Conservation (phyloP, 495 filamentous ascomycete species). For the Tuber aestivum region DNA sequence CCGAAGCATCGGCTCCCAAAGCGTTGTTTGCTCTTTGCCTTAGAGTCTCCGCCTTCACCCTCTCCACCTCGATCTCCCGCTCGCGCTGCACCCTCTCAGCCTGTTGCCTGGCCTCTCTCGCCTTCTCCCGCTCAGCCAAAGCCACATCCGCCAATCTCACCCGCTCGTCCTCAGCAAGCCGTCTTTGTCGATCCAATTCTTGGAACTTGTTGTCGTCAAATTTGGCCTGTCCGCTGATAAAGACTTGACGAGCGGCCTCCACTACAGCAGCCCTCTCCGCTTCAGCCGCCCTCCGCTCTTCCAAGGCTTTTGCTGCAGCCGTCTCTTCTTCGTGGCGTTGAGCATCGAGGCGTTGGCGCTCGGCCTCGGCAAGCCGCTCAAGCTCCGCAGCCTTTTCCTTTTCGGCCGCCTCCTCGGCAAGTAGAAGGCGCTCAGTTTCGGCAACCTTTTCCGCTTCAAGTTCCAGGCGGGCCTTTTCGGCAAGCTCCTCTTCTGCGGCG, state of each 20-base stretch:
- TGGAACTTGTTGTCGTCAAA: constrained; percentile 11
- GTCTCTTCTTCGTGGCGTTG: not conserved
- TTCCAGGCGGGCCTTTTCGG: constrained; percentile 9
- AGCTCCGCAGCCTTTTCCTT: constrained; percentile 12
- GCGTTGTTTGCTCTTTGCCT: constrained; percentile 9
- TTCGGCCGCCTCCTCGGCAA: constrained; percentile 11
- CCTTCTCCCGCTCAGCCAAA: constrained; percentile 18
- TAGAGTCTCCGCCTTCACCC: constrained; percentile 9
- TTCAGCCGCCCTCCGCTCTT: not conserved
- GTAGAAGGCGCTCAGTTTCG: constrained; percentile 12
- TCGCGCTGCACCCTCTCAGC: constrained; percentile 22
- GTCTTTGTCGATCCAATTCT: constrained; percentile 19
- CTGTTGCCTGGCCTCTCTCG: constrained; percentile 20
- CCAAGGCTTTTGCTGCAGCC: not conserved
- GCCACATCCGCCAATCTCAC: constrained; percentile 16
- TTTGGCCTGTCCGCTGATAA: constrained; percentile 7
- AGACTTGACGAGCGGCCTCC: constrained; percentile 16
- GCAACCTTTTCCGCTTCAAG: constrained; percentile 8
- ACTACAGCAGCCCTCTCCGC: not conserved
- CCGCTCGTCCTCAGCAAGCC: constrained; percentile 27
- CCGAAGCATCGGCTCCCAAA: not conserved
- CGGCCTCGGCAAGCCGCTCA: constrained; percentile 19
- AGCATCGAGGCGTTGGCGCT: constrained; percentile 13
- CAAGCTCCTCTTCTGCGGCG: constrained; percentile 15
- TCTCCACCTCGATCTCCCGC: constrained; percentile 20